Evolutionary conservation across 1,284 basidiomycete species (phyloP), one percentile per base, ranked within the genome.

Genomic region (Melampsora americana): DNA sequence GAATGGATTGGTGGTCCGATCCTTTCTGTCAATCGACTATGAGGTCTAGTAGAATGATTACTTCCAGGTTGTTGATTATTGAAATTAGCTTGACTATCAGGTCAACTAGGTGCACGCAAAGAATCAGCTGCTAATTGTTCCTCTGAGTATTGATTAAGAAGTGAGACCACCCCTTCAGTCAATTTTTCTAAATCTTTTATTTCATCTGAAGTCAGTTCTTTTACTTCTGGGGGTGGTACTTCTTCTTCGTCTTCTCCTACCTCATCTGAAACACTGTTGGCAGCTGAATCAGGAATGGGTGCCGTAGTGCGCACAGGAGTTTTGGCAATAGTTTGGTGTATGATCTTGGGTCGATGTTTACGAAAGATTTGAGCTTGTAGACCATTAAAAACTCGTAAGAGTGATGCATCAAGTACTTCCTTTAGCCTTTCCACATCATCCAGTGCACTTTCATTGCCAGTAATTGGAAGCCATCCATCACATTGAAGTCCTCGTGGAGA

Each of bases 341-440:
- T 11, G 46, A 42, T 68, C 66, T 68, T 68, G 59, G 42, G 53
- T 68, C 18, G 23, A 35, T 62, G 61, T 35, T 62, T 68, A 6
- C 48, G 50, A 28, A 62, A 18, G 5, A 60, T 68, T 28, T 68
- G 56, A 9, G 73, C 79, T 42, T 75, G 78, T 32, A 95, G 89
- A 32, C 94, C 93, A 80, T 97, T 92, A 80, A 94, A 97, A 0
- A 96, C 92, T 60, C 95, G 88, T 69, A 95, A 85, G 89, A 97
- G 90, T 81, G 91, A 93, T 2, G 86, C 85, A 80, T 96, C 92
- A 86, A 96, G 88, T 79, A 91, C 85, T 35, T 85, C 85, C 84
- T 95, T 94, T 80, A 98, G 85, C n/a, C 89, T 87, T 81, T 91
- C 90, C 28, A 96, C 85, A 79, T 93, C 90, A 82, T 95, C 92